These are phyloP conservation scores for Nemophila menziesii DNA, from an alignment of 257 asterid species.

Conservation along the genomic window DNA sequence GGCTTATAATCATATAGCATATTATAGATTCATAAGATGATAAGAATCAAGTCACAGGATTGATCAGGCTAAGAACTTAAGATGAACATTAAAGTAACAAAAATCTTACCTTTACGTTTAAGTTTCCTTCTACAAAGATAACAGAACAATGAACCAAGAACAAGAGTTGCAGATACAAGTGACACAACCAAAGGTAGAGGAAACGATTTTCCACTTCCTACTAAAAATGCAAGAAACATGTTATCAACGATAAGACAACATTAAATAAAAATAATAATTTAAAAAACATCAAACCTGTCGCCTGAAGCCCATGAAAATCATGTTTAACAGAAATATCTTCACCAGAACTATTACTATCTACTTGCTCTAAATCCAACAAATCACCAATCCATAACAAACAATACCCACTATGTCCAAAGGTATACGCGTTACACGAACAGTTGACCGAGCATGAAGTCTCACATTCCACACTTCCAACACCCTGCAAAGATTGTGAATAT, in stretches of 20 bases:
- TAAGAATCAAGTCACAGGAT: too few relatives aligned
- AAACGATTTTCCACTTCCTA: constrained; percentile 9
- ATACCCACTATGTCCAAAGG: constrained; percentile 6
- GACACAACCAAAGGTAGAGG: constrained; percentile 7
- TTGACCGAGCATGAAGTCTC: constrained; percentile 6
- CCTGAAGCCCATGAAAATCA: neutral
- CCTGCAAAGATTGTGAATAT: constrained; percentile 10
- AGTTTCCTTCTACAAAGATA: constrained; percentile 10
- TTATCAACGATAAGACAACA: neutral
- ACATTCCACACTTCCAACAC: constrained; percentile 10
- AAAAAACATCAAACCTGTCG: neutral
- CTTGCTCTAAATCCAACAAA: constrained; percentile 9
- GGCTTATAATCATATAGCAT: neutral
- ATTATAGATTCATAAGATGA: too few relatives aligned
- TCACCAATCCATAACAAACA: constrained; percentile 10
- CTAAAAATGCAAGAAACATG: neutral
- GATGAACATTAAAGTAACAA: too few relatives aligned
- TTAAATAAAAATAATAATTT: too few relatives aligned
- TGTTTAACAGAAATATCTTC: constrained; percentile 6
- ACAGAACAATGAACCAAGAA: constrained; percentile 7
- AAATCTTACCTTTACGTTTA: constrained; percentile 5
- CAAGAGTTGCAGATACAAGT: neutral
- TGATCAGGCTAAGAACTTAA: too few relatives aligned
- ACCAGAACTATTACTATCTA: neutral
- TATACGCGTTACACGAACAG: constrained; percentile 24